Evolutionary conservation across 305 asterid genomes (phyloP).

Genomic region (Fraxinus latifolia): DNA sequence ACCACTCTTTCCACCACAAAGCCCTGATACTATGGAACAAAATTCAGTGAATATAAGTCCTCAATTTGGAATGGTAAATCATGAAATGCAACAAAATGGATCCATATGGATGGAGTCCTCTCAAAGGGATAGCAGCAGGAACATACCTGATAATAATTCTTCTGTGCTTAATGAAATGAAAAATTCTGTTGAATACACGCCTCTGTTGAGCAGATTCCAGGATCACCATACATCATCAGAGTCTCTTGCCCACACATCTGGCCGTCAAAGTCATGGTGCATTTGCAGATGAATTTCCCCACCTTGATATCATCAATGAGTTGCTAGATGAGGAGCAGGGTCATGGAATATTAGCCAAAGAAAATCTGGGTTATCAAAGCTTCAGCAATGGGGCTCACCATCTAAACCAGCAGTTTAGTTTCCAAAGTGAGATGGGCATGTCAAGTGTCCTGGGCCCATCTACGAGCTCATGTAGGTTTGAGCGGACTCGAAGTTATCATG

Average conservation of each 20-base stretch:
- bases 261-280: slow-evolving; percentile 46
- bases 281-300: slow-evolving; percentile 83
- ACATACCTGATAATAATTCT: slow-evolving; percentile 31
- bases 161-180: slow-evolving; percentile 36
- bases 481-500: slow-evolving; percentile 48
- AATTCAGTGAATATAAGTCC: slow-evolving; percentile 37
- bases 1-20: slow-evolving; percentile 42
- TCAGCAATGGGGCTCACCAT: slow-evolving; percentile 47
- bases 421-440: slow-evolving; percentile 53
- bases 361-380: slow-evolving; percentile 42
- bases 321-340: slow-evolving; percentile 80
- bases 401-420: slow-evolving; percentile 56
- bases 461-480: slow-evolving; percentile 55
- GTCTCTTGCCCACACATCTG: slow-evolving; percentile 23
- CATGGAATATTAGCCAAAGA: slow-evolving; percentile 31
- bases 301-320: slow-evolving; percentile 82
- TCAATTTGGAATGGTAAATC: slow-evolving; percentile 61
- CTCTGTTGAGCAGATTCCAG: slow-evolving; percentile 42
- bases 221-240: slow-evolving; percentile 33
- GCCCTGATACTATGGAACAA: slow-evolving; percentile 50
- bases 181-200: slow-evolving; percentile 39
- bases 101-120: slow-evolving; percentile 43
- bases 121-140: slow-evolving; percentile 36
- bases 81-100: slow-evolving; percentile 47
- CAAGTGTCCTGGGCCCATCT: slow-evolving; percentile 41